Evolutionary conservation across 768 basidiomycete genomes (phyloP), one percentile per base, ranked within the genome.

Genomic region (Megacollybia marginata): DNA sequence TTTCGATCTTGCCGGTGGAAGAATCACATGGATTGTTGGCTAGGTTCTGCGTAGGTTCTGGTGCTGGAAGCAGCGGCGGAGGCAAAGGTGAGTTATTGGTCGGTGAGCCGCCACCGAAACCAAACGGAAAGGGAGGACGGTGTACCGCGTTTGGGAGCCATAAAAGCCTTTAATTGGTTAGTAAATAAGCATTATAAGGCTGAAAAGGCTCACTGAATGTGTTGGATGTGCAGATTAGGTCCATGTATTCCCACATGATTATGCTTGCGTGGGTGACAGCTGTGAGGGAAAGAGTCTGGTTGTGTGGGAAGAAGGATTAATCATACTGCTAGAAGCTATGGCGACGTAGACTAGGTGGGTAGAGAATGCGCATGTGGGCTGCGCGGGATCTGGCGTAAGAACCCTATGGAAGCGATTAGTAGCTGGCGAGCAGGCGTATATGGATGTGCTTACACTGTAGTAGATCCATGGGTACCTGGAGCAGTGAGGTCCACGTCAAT

Each of bases 361-460:
- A 93, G 20, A 93, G 73, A 32, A 90, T 69, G 48, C 79, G 81
- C 86, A 95, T 92, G 59, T 95, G 90, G 0, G 94, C 94, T 0
- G 92, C 85, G 11, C 93, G 83, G 8, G 93, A 94, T 52, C 94
- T 94, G 9, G 92, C 92, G 56, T 95, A 95, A 1, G 89, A 92
- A 8, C 88, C 87, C 85, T 86, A 55, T 5, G 36, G 54, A 16
- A 28, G 35, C 18, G 11, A 44, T n/a, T 31, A 44, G 54, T 33
- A 54, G 44, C 15, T 47, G 49, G 33, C 47, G 18, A n/a, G 32
- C 11, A 23, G n/a, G n/a, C 4, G 42, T n/a, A 18, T 38, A 28
- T 18, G 49, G 5, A 23, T 19, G n/a, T 53, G 57, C 80, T 38
- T 62, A 91, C 93, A 12, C 95, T 95, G 58, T 95, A 95, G 63